A percentile compares a stretch with the other conserved stretches of the same genome.
phyloP scores from a whole-genome alignment of 108 stramenopile species.

The Cyclostephanos invisitatus region DNA sequence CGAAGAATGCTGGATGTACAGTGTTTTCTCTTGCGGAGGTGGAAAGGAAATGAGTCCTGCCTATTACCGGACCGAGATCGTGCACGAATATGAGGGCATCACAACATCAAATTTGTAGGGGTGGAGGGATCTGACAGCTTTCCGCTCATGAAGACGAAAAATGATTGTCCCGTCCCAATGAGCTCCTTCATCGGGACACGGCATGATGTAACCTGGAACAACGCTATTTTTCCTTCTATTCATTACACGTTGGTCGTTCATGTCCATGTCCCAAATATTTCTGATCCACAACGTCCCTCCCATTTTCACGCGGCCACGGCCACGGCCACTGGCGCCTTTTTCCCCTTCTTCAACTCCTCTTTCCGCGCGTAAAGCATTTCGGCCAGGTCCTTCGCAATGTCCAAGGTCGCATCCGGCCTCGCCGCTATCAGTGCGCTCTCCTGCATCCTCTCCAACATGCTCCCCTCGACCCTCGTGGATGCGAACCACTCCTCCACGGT shows the following conservation, averaged over 20 bases:
- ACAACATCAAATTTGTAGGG: background rate
- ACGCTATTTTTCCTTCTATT: background rate
- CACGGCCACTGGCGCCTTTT: background rate
- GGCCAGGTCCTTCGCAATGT: constrained; percentile 86
- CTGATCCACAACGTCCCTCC: background rate
- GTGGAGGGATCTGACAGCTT: background rate
- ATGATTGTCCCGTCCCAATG: background rate
- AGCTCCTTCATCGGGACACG: background rate
- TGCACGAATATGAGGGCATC: background rate
- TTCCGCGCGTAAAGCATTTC: constrained; percentile 62
- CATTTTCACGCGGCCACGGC: background rate
- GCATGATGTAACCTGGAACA: background rate
- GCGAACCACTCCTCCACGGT: constrained; percentile 81
- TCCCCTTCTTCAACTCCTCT: constrained; percentile 27
- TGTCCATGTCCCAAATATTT: background rate
- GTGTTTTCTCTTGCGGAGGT: background rate
- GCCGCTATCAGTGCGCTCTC: constrained; percentile 73
- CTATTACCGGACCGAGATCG: background rate
- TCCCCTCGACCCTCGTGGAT: constrained; percentile 46
- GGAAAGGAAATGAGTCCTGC: background rate
- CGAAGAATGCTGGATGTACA: background rate
- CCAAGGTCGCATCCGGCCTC: constrained; percentile 80
- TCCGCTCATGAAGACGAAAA: background rate
- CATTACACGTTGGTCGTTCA: background rate
- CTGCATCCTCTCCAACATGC: constrained; percentile 56